phyloP scores from a whole-genome alignment of 768 basidiomycete species.

The Lactarius evosmus region DNA sequence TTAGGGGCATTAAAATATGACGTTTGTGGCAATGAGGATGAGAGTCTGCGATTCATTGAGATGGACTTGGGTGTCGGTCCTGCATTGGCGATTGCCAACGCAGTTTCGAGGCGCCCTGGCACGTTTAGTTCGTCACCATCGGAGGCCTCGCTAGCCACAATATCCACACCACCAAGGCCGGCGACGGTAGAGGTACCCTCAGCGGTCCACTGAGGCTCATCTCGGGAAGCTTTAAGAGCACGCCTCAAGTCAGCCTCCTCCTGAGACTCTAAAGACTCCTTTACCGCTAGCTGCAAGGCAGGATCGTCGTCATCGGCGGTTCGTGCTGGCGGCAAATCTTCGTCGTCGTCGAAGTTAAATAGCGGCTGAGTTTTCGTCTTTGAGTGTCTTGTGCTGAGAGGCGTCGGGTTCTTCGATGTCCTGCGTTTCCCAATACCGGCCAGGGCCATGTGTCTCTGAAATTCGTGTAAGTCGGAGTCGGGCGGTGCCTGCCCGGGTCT shows the following conservation, averaged over 20 bases:
- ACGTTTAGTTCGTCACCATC: slow-evolving; percentile 49
- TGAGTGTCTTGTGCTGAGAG: slow-evolving; percentile 35
- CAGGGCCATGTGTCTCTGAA: slow-evolving; percentile 59
- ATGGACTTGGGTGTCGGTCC: slow-evolving; percentile 37
- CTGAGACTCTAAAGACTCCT: slow-evolving; percentile 52
- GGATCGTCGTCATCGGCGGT: slow-evolving; percentile 51
- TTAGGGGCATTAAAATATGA: slow-evolving; percentile 41
- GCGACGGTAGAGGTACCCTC: slow-evolving; percentile 18
- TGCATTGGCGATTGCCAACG: slow-evolving; percentile 62
- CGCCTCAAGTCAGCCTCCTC: slow-evolving; percentile 33
- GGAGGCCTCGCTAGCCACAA: slow-evolving; percentile 15
- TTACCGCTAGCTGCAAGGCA: slow-evolving; percentile 56
- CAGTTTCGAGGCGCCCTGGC: slow-evolving; percentile 61
- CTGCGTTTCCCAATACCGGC: slow-evolving; percentile 53
- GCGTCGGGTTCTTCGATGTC: slow-evolving; percentile 38
- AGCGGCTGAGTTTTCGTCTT: slow-evolving; percentile 45
- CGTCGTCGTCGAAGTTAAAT: slow-evolving; percentile 54
- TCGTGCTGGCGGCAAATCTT: slow-evolving; percentile 32
- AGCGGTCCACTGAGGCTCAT: slow-evolving; percentile 3
- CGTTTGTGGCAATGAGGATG: slow-evolving; percentile 19
- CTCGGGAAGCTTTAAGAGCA: slow-evolving; percentile 35
- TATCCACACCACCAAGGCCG: slow-evolving; percentile 15
- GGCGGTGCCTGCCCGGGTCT: slow-evolving; percentile 31
- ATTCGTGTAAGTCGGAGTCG: slow-evolving; percentile 64
- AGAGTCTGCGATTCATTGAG: slow-evolving; percentile 15